Evolutionary conservation across 2,329 filamentous ascomycete genomes (phyloP).

Genomic region (Didymella pinodella): DNA sequence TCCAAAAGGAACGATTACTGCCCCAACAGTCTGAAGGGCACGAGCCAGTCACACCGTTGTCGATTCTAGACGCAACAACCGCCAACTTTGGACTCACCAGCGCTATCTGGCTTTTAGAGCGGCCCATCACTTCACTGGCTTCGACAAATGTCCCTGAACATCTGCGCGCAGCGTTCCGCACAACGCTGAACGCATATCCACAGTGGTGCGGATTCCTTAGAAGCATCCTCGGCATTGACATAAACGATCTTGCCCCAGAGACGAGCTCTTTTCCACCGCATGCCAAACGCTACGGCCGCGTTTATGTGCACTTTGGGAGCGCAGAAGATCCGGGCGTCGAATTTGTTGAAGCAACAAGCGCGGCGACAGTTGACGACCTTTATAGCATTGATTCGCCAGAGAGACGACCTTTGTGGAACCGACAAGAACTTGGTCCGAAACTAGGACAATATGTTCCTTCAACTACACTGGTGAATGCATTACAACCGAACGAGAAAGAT

Average conservation of each 20-base stretch:
- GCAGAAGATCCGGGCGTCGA: slow-evolving; percentile 10
- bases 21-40: background rate
- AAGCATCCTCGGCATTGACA: slow-evolving; percentile 3
- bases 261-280: slow-evolving; percentile 9
- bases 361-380: background rate
- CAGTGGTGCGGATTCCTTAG: slow-evolving; percentile 18
- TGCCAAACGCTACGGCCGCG: slow-evolving; percentile 15
- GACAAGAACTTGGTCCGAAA: background rate
- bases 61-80: slow-evolving; percentile 22
- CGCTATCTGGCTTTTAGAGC: slow-evolving; percentile 19
- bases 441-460: background rate
- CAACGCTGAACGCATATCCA: slow-evolving; percentile 11
- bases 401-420: slow-evolving; percentile 2
- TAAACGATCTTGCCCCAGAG: slow-evolving; percentile 2
- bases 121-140: background rate
- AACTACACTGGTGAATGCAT: background rate
- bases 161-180: slow-evolving; percentile 13
- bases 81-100: slow-evolving; percentile 17
- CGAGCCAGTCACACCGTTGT: slow-evolving; percentile 5
- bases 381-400: background rate
- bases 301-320: slow-evolving; percentile 17
- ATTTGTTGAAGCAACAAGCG: slow-evolving; percentile 9
- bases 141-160: background rate
- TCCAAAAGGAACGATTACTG: background rate
- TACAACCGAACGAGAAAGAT: slow-evolving; percentile 15